phyloP scores from a whole-genome alignment of 1,139 yeast genomes.

The Candida tetrigidarum region DNA sequence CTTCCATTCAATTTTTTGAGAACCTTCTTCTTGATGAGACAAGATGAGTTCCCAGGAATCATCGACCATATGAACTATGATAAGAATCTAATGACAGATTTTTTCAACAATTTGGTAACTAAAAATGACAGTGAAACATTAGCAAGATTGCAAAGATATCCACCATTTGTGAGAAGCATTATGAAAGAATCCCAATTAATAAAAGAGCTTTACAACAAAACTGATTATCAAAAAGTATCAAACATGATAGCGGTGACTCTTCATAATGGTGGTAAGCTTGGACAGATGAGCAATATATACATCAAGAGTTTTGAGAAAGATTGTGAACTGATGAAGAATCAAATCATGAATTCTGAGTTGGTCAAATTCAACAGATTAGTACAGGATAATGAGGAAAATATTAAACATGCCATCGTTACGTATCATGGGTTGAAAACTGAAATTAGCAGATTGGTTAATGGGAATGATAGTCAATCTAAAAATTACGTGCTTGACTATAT shows the following conservation, averaged over 20 bases:
- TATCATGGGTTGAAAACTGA: conserved; percentile 53
- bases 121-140: conserved; percentile 46
- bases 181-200: conserved; percentile 27
- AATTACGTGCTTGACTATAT: conserved; percentile 61
- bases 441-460: conserved; percentile 39
- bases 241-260: conserved; percentile 41
- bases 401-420: conserved; percentile 49
- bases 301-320: conserved; percentile 48
- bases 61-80: conserved; percentile 22
- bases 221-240: conserved; percentile 29
- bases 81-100: conserved; percentile 28
- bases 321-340: conserved; percentile 46
- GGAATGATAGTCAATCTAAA: conserved; percentile 23
- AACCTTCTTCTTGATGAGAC: conserved; percentile 38
- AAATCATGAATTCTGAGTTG: conserved; percentile 52
- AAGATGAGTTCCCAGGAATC: conserved; percentile 27
- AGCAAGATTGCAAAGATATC: conserved; percentile 30
- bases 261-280: conserved; percentile 43
- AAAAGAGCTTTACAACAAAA: conserved; percentile 24
- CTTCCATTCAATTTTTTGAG: conserved; percentile 42
- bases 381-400: conserved; percentile 69
- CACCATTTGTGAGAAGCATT: conserved; percentile 34
- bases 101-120: conserved; percentile 33
- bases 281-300: conserved; percentile 41
- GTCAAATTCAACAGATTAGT: conserved; percentile 51